Percentiles rank a stretch among this genome's conserved stretches.
phyloP scores from a whole-genome alignment of 805 yeast species.

The Saccharomycopsis lassenensis region DNA sequence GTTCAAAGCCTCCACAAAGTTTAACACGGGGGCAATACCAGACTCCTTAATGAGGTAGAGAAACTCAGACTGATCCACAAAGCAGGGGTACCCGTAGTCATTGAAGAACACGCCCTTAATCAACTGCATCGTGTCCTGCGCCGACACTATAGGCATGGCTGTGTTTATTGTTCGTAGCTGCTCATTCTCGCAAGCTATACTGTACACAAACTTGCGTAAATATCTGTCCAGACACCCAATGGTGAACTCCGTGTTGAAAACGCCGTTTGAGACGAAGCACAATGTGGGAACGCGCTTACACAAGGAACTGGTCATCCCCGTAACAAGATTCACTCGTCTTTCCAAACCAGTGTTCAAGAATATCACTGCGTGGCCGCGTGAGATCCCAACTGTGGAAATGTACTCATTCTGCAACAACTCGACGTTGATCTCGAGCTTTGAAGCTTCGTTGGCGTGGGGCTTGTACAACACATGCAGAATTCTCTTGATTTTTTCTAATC shows the following conservation, averaged over 20 bases:
- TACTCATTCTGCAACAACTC: constrained; percentile 11
- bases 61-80: constrained; percentile 12
- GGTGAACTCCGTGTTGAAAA: too few relatives aligned
- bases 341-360: too few relatives aligned
- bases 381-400: constrained; percentile 3
- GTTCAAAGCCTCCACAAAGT: constrained; percentile 14
- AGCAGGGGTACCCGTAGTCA: constrained; percentile 9
- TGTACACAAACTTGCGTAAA: too few relatives aligned
- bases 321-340: too few relatives aligned
- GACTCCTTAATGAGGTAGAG: constrained; percentile 3
- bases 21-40: constrained; percentile 9
- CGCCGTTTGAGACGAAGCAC: too few relatives aligned
- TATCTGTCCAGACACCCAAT: not conserved
- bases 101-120: constrained; percentile 13
- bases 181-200: too few relatives aligned
- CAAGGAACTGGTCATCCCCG: too few relatives aligned
- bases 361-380: too few relatives aligned
- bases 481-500: constrained; percentile 8
- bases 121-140: too few relatives aligned
- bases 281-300: too few relatives aligned
- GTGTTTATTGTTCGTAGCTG: too few relatives aligned
- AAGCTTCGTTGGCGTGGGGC: constrained; percentile 2
- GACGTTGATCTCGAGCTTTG: constrained; percentile 4
- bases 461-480: constrained; percentile 6
- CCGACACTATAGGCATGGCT: too few relatives aligned